phyloP scores from a whole-genome alignment of 345 rosid genomes.

The Garcia nutans region DNA sequence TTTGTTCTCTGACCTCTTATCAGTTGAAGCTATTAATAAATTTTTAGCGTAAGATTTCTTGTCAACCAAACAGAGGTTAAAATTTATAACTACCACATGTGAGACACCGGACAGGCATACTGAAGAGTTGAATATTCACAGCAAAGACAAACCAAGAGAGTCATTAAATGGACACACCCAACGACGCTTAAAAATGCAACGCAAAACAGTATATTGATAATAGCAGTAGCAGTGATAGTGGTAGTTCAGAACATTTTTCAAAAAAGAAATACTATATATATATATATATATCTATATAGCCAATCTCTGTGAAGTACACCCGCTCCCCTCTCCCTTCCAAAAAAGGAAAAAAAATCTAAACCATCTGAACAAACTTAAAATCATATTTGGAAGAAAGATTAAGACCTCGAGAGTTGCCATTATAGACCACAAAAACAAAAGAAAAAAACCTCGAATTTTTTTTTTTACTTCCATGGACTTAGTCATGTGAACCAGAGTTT shows the following conservation, averaged over 20 bases:
- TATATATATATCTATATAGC: no score
- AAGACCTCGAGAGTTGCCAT: not conserved
- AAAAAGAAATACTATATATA: no score
- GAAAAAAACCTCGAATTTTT: not conserved
- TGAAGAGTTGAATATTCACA: conserved; percentile 3
- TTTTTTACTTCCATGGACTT: not conserved
- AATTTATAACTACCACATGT: conserved; percentile 2
- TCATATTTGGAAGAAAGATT: not conserved
- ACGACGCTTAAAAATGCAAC: not conserved
- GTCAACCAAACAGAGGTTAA: conserved; percentile 7
- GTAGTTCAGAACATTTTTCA: not conserved
- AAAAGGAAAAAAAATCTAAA: no score
- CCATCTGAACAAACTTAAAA: conserved; percentile 5
- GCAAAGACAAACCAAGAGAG: not conserved
- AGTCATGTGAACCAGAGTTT: not conserved
- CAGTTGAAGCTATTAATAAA: not conserved
- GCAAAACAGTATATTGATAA: not conserved
- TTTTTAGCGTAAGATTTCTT: not conserved
- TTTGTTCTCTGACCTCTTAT: not conserved
- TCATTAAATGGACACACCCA: conserved; percentile 25
- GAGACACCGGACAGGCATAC: not conserved
- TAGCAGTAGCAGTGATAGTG: not conserved
- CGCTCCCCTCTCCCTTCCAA: no score
- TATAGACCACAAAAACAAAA: not conserved
- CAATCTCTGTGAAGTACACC: not conserved